Evolutionary conservation across 352 stramenopile species (phyloP).

Genomic region (Phytophthora multivora): DNA sequence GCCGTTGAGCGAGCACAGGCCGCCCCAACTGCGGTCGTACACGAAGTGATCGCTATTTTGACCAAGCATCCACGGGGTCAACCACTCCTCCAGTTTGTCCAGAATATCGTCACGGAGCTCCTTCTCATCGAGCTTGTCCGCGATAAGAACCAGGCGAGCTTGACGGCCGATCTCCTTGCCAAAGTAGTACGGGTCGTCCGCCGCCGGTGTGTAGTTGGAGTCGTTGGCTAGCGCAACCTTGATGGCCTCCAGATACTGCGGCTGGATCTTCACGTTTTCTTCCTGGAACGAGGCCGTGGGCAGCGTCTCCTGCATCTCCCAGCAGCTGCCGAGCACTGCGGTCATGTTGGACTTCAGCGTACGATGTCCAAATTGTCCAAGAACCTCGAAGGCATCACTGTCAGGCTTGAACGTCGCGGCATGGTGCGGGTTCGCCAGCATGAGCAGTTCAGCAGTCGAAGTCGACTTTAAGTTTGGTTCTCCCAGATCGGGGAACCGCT

Average conservation of each 20-base stretch:
- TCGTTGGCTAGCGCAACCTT: constrained; percentile 61
- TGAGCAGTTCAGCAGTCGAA: constrained; percentile 47
- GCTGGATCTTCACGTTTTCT: constrained; percentile 32
- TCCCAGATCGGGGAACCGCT: constrained; percentile 40
- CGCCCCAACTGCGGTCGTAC: constrained; percentile 94
- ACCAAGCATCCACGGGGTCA: constrained; percentile 80
- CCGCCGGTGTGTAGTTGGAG: constrained; percentile 67
- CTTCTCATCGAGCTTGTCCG: constrained; percentile 65
- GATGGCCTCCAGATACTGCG: constrained; percentile 54
- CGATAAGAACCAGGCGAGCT: constrained; percentile 80
- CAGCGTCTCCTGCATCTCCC: constrained; percentile 66
- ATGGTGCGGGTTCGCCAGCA: constrained; percentile 83
- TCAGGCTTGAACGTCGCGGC: constrained; percentile 45
- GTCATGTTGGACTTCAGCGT: constrained; percentile 87
- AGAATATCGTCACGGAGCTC: constrained; percentile 61
- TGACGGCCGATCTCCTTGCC: constrained; percentile 86
- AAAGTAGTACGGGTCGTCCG: constrained; percentile 85
- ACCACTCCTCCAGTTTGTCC: constrained; percentile 64
- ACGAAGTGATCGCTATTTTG: constrained; percentile 87
- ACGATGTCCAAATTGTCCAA: constrained; percentile 60
- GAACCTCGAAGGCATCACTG: constrained; percentile 42
- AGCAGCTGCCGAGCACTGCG: constrained; percentile 63
- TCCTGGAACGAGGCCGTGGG: constrained; percentile 55
- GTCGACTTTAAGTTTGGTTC: constrained; percentile 23
- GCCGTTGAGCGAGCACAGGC: constrained; percentile 90